Base-by-base conservation (phyloP, 257 asterid species). In the Nicotiana knightiana region DNA sequence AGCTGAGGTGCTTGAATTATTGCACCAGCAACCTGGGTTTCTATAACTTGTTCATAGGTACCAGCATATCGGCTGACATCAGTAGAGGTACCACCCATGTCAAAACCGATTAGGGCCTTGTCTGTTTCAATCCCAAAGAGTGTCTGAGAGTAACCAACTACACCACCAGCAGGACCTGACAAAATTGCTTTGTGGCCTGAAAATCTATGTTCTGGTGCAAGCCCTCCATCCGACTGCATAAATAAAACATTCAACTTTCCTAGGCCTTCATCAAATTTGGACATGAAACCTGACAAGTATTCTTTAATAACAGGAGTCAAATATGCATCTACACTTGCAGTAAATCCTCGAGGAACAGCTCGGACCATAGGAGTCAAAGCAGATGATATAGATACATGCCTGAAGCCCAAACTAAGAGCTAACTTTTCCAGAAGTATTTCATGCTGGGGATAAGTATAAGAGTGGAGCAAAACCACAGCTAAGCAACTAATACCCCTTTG, bases 161-260 rank as follows among this genome's bases (percentile, higher is more conserved):
- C 99, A 59, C 98, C 99, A 77, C 99, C 99, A 3, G 99, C 99
- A 9, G 99, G 99, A 73, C 99, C 99, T 1, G 98, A 96, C 75
- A 96, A 86, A 87, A 96, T 97, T 67, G 99, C 99, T 86, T 94
- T 96, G 89, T 96, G 99, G 82, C 99, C 99, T 5, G 99, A 96
- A 88, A 96, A 96, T 86, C 97, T 86, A 86, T 88, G 91, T 82
- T 96, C 97, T 1, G 99, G 99, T 18, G 98, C 99, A 84, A 96
- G 90, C 16, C 99, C 99, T 21, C 99, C 99, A 70, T 96, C 99
- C 16, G 99, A 96, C 84, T 96, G 99, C 99, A 96, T 96, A 76
- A 94, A 96, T 85, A 94, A 70, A 81, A 96, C 97, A 80, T 96
- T 96, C 86, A 96, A 65, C 87, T 87, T 89, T 55, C 89, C 93